Base-by-base conservation (phyloP, 345 rosid genomes). In the Gossypium bickii region DNA sequence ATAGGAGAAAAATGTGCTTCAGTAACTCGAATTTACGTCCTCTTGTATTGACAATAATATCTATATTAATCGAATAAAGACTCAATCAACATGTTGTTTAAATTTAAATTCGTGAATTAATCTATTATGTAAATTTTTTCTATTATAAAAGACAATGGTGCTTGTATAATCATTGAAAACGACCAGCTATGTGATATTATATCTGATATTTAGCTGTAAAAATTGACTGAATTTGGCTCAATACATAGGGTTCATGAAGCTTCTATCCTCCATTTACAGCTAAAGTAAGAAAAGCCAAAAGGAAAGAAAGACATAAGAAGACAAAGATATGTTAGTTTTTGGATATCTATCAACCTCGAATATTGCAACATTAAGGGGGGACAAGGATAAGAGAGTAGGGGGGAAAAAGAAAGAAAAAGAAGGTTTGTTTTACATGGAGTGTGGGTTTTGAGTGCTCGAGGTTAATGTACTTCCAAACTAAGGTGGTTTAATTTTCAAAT, bases 31-130 rank as follows among this genome's bases (percentile, higher is more conserved):
- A 34, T 34, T 0, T 0, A 34, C 1, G 41, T 34, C 0, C 1
- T 34, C 0, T 34, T 4, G 0, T 1, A 34, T 34, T 34, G 1
- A 34, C 0, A 34, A 34, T 0, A 34, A 34, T 34, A 34, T 0
- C 0, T 5, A 34, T 34, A 34, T 4, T 0, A 34, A 34, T 34
- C 0, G 0, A 34, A 29, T 5, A 3, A 0, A 29, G 3, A 29
- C 5, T 29, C 5, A 4, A 29, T 4, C 1, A 29, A 3, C 5
- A 29, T 29, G 1, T 29, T 29, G 0, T 29, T 29, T 29, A 29
- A 29, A 29, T 29, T 29, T 29, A 29, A 29, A 3, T 29, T 29
- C 34, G 1, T 3, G 3, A 29, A 34, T 34, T 34, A 34, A 34
- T 34, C 0, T 34, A 4, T 34, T 34, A 2, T 34, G 41, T 34